phyloP scores from a whole-genome alignment of 1,284 basidiomycete genomes.

The Moniliella sp. region DNA sequence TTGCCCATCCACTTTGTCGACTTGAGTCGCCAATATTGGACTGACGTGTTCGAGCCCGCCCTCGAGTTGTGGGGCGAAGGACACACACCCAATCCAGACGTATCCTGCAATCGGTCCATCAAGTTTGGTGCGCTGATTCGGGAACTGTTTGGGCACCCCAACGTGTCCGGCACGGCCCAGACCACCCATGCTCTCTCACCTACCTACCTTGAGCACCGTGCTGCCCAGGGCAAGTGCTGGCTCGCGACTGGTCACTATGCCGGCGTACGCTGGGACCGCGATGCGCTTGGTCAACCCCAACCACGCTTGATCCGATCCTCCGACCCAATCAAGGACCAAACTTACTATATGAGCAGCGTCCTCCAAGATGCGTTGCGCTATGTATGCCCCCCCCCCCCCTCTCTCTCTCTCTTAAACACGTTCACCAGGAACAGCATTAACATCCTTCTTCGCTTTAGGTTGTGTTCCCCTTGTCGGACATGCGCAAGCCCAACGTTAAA shows the following conservation, averaged over 20 bases:
- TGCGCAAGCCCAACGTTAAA: constrained; percentile 44
- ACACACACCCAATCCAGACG: constrained; percentile 66
- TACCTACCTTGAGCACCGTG: neutral
- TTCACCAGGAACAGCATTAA: neutral
- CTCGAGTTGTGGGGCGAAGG: constrained; percentile 18
- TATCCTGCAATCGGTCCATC: constrained; percentile 82
- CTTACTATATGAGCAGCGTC: constrained; percentile 58
- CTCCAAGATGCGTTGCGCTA: constrained; percentile 5
- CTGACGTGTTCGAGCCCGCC: constrained; percentile 23
- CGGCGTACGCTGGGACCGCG: constrained; percentile 41
- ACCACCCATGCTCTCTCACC: neutral
- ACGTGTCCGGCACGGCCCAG: neutral
- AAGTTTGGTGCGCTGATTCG: constrained; percentile 75
- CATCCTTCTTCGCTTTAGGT: constrained; percentile 37
- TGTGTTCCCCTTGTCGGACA: constrained; percentile 41
- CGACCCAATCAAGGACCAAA: constrained; percentile 56
- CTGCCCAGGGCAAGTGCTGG: constrained; percentile 29
- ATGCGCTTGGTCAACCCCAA: neutral
- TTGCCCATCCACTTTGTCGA: neutral
- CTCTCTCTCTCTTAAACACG: neutral
- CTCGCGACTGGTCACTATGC: constrained; percentile 86
- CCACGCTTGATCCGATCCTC: constrained; percentile 11
- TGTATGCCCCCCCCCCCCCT: neutral
- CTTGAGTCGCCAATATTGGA: constrained; percentile 12
- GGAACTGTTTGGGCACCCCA: constrained; percentile 2